Conservation (phyloP, 768 basidiomycete species). For the Lactarius trivialis region DNA sequence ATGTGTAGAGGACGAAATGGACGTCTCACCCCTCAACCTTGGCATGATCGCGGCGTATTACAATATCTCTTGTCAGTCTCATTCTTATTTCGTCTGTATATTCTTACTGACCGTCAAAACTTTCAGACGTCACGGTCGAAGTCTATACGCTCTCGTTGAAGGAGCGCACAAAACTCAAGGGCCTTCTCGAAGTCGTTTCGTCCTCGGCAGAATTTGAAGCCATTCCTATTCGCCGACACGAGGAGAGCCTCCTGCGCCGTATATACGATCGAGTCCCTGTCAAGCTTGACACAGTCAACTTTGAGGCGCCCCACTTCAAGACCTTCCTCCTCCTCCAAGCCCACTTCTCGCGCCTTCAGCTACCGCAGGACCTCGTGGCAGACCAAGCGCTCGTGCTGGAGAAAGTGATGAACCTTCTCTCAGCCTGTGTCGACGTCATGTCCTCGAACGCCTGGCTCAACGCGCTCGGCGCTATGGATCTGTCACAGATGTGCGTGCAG, state of each 20-base stretch:
- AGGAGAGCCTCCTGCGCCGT: conserved; percentile 74
- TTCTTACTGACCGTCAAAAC: conserved; percentile 7
- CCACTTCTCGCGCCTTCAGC: conserved; percentile 88
- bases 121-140: conserved; percentile 87
- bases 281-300: conserved; percentile 79
- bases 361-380: conserved; percentile 89
- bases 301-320: conserved; percentile 96
- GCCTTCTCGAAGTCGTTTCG: conserved; percentile 91
- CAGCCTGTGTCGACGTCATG: conserved; percentile 97
- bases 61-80: conserved; percentile 75
- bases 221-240: conserved; percentile 92
- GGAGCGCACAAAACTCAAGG: conserved; percentile 95
- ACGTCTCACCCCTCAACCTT: conserved; percentile 83
- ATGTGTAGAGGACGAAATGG: conserved; percentile 81
- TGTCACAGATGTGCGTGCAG: conserved; percentile 98
- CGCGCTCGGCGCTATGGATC: conserved; percentile 93
- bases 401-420: conserved; percentile 85
- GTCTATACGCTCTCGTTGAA: conserved; percentile 94
- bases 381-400: conserved; percentile 85
- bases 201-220: conserved; percentile 95
- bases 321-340: conserved; percentile 95
- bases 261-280: conserved; percentile 97
- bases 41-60: conserved; percentile 99
- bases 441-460: conserved; percentile 93
- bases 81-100: not conserved